Base-by-base conservation (phyloP, 495 filamentous ascomycete species). In the Aspergillus campestris region DNA sequence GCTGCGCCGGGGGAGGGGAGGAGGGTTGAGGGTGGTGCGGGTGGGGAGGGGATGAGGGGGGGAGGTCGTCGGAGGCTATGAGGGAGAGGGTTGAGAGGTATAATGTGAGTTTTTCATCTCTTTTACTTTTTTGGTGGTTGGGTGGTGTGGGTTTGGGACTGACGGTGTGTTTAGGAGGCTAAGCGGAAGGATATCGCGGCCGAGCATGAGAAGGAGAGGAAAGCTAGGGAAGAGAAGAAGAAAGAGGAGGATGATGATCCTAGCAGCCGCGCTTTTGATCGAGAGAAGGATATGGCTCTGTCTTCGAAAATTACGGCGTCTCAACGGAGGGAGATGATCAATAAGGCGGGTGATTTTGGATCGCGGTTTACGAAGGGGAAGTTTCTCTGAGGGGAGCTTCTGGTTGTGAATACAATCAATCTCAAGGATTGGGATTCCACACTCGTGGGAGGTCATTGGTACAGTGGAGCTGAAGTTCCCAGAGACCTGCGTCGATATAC, bases 181-280 rank as follows among this genome's bases (percentile, higher is more conserved):
- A 73, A 76, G 50, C 67, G 85, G 27, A 81, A 79, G 14, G 71
- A 72, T 44, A 82, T 75, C 35, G 66, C 90, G 18, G 75, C 83
- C 46, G 79, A 85, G 42, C 71, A 82, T 51, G 79, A 42, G 9
- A 40, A n/a, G 34, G 37, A 32, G 42, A 83, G 47, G 70, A 78
- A 38, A 51, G 51, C 60, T 15, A 56, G 51, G 5, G 55, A 44
- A 3, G 58, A 54, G 27, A 62, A 75, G 18, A 76, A 80, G 52
- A 77, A 86, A 47, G 87, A 91, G 44, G 89, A 95, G 42, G 87
- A 92, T 28, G 91, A 98, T 69, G 90, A 98, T 61, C 92, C 92
- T 15, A 94, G 86, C 57, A 79, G 79, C 61, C 72, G 92, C 48
- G 83, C 80, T 7, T 98, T 96, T 70, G 89, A 96, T 67, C 73